These are phyloP conservation scores for Plenodomus tracheiphilus DNA, from an alignment of 2,329 filamentous ascomycete genomes.

Conservation along the genomic window DNA sequence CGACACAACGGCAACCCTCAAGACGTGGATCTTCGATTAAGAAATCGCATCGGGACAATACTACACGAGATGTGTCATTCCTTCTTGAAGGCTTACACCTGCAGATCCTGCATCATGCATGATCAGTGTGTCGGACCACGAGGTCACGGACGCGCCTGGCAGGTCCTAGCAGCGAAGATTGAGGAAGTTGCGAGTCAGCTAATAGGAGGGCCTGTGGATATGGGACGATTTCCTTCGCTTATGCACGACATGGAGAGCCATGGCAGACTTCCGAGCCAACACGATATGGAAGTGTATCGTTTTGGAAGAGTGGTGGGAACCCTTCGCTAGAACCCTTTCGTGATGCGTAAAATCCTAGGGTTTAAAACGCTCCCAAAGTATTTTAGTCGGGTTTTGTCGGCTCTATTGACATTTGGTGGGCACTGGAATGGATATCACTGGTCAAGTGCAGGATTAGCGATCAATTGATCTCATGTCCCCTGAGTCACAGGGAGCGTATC, in stretches of 20 bases:
- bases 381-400: no score
- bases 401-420: no score
- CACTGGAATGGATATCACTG: no score
- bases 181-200: slow-evolving; percentile 19
- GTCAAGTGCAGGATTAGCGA: no score
- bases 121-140: slow-evolving; percentile 3
- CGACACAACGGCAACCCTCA: slow-evolving; percentile 5
- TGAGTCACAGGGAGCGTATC: no score
- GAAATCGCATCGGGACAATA: slow-evolving; percentile 14
- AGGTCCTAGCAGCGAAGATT: slow-evolving; percentile 18
- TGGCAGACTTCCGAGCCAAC: slow-evolving; percentile 13
- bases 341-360: no score
- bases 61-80: slow-evolving; percentile 23
- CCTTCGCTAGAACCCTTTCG: no score
- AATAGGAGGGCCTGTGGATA: slow-evolving; percentile 13
- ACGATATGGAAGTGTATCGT: slow-evolving; percentile 17
- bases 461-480: no score
- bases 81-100: slow-evolving; percentile 19
- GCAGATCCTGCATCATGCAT: slow-evolving; percentile 13
- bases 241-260: slow-evolving; percentile 10
- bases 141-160: slow-evolving; percentile 25
- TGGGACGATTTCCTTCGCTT: slow-evolving; percentile 18
- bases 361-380: no score
- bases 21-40: slow-evolving; percentile 1
- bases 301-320: slow-evolving; percentile 11